Conservation (phyloP, 345 rosid genomes). For the Theobroma cacao region DNA sequence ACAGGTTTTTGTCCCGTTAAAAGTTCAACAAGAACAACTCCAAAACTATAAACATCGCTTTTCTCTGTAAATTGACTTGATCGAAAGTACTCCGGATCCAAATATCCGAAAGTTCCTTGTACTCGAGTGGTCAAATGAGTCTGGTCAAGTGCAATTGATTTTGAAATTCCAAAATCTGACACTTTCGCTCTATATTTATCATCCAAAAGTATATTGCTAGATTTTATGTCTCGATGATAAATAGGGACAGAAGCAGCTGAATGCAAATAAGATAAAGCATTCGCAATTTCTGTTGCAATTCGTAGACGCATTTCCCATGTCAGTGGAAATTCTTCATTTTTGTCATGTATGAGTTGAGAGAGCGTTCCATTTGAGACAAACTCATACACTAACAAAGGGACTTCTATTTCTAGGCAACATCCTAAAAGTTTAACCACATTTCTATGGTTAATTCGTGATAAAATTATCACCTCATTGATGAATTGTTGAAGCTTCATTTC, state of each 20-base stretch:
- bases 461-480: conserved; percentile 17
- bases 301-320: conserved; percentile 21
- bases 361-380: conserved; percentile 24
- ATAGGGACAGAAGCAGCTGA: conserved; percentile 19
- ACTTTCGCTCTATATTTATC: conserved; percentile 22
- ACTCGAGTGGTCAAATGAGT: conserved; percentile 22
- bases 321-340: conserved; percentile 2
- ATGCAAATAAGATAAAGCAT: conserved; percentile 24
- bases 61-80: too few species aligned
- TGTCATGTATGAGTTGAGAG: conserved; percentile 24
- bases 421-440: neutral
- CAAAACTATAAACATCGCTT: too few species aligned
- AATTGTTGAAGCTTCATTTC: conserved; percentile 16
- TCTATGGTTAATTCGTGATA: conserved; percentile 20
- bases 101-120: conserved; percentile 21
- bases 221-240: conserved; percentile 25
- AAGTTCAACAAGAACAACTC: conserved; percentile 6
- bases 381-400: neutral
- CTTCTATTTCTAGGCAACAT: neutral
- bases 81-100: conserved; percentile 23
- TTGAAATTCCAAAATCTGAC: conserved; percentile 24
- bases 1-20: neutral
- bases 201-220: conserved; percentile 18
- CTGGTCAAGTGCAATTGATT: conserved; percentile 17
- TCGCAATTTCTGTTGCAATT: conserved; percentile 11